phyloP scores from a whole-genome alignment of 768 basidiomycete species.

The Amylocystis lapponica region DNA sequence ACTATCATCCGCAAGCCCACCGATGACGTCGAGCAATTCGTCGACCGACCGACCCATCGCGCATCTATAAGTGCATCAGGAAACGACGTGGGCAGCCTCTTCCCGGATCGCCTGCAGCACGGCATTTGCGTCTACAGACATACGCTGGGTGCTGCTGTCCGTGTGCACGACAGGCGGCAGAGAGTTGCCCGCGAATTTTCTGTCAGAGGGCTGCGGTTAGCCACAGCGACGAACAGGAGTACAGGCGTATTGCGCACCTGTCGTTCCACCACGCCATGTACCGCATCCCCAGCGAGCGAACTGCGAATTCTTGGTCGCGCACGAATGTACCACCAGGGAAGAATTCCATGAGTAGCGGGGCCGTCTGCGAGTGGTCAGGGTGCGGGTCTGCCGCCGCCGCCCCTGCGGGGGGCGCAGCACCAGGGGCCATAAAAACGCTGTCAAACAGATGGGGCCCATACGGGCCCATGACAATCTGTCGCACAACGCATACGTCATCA shows the following conservation, averaged over 20 bases:
- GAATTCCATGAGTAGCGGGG: constrained; percentile 70
- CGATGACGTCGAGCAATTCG: not conserved
- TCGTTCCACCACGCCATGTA: constrained; percentile 57
- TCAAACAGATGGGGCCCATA: constrained; percentile 61
- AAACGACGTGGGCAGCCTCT: constrained; percentile 3
- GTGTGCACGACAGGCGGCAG: constrained; percentile 31
- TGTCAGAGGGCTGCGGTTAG: constrained; percentile 13
- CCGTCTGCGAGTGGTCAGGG: not conserved
- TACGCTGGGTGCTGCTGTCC: constrained; percentile 13
- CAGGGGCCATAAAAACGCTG: constrained; percentile 53
- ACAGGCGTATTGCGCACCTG: constrained; percentile 20
- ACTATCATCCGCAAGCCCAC: not conserved
- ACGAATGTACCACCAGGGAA: constrained; percentile 64
- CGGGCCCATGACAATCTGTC: constrained; percentile 55
- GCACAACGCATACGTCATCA: not conserved
- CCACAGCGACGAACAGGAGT: not conserved
- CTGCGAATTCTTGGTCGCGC: constrained; percentile 54
- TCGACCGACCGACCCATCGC: not conserved
- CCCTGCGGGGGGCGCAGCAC: not conserved
- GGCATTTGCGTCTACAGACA: constrained; percentile 36
- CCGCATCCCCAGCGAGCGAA: constrained; percentile 44
- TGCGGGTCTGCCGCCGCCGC: not conserved
- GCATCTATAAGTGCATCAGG: not conserved
- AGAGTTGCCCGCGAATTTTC: constrained; percentile 29
- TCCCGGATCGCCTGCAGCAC: constrained; percentile 36